phyloP scores from a whole-genome alignment of 2,329 filamentous ascomycete species.

The Pleomassaria siparia region DNA sequence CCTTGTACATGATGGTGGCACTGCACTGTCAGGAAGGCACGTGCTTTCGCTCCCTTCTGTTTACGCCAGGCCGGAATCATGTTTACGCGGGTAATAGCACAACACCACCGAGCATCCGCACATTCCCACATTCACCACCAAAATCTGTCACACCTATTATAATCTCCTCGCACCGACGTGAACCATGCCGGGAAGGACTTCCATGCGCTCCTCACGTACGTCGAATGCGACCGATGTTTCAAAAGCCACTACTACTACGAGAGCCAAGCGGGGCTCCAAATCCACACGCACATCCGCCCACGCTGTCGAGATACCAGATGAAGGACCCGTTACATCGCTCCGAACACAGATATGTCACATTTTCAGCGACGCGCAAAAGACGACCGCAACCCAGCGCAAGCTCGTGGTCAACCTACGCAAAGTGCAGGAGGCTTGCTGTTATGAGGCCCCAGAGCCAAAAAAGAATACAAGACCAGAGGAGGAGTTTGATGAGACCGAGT shows the following conservation, averaged over 20 bases:
- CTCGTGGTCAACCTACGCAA: conserved; percentile 85
- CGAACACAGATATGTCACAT: conserved; percentile 69
- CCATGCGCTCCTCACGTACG: conserved; percentile 44
- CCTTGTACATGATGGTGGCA: background rate
- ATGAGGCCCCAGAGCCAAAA: conserved; percentile 54
- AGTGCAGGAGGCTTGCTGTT: conserved; percentile 80
- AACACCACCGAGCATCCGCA: background rate
- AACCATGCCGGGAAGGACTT: conserved; percentile 52
- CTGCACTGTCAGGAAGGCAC: conserved; percentile 2
- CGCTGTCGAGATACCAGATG: conserved; percentile 62
- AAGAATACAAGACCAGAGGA: conserved; percentile 54
- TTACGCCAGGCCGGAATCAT: no score
- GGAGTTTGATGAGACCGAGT: conserved; percentile 80
- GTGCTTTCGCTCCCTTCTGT: conserved; percentile 14
- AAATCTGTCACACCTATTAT: no score
- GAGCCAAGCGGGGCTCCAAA: conserved; percentile 45
- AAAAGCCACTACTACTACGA: conserved; percentile 47
- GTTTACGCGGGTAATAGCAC: background rate
- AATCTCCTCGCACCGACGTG: no score
- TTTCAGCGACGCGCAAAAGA: conserved; percentile 71
- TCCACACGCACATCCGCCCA: conserved; percentile 45
- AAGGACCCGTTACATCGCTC: conserved; percentile 69
- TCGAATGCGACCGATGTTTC: conserved; percentile 40
- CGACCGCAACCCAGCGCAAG: conserved; percentile 87
- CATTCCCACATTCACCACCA: conserved; percentile 2